These are phyloP conservation scores for Panicum miliaceum DNA, from an alignment of 176 grass and related monocot species.

Conservation along the genomic window DNA sequence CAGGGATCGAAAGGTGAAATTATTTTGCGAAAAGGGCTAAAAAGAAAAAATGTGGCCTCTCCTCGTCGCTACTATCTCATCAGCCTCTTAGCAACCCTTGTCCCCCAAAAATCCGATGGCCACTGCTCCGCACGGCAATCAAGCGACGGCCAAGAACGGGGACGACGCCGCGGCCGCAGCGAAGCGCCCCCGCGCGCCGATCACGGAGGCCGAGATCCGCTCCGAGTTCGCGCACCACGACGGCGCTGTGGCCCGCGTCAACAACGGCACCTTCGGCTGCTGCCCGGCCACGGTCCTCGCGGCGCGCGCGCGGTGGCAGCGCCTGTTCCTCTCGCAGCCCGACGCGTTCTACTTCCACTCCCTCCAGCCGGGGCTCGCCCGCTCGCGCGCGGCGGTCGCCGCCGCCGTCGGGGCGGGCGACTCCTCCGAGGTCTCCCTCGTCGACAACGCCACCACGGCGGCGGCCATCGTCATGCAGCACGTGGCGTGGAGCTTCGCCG, in stretches of 20 bases:
- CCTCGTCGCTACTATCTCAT: not conserved
- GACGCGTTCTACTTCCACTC: conserved; percentile 72
- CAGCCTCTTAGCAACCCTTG: not conserved
- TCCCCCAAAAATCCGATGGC: conserved; percentile 8
- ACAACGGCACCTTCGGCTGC: conserved; percentile 82
- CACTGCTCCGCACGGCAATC: not conserved
- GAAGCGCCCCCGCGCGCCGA: conserved; percentile 29
- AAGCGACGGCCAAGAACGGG: conserved; percentile 7
- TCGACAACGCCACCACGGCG: conserved; percentile 83
- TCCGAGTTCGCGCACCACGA: conserved; percentile 80
- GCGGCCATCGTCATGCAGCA: conserved; percentile 83
- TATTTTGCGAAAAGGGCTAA: too few relatives aligned
- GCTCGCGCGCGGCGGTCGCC: conserved; percentile 53
- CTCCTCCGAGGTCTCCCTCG: conserved; percentile 60
- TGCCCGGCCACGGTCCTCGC: conserved; percentile 58
- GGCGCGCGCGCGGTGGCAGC: conserved; percentile 57
- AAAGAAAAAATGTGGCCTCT: too few relatives aligned
- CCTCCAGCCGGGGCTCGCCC: conserved; percentile 57
- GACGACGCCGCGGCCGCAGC: not conserved
- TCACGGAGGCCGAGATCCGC: conserved; percentile 40
- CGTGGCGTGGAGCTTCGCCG: conserved; percentile 67
- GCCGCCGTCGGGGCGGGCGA: conserved; percentile 50
- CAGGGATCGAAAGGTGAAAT: too few relatives aligned
- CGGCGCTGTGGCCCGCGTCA: conserved; percentile 52
- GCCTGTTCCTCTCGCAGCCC: conserved; percentile 62